Evolutionary conservation across 352 stramenopile species (phyloP).

Genomic region (Pythium coloratum): DNA sequence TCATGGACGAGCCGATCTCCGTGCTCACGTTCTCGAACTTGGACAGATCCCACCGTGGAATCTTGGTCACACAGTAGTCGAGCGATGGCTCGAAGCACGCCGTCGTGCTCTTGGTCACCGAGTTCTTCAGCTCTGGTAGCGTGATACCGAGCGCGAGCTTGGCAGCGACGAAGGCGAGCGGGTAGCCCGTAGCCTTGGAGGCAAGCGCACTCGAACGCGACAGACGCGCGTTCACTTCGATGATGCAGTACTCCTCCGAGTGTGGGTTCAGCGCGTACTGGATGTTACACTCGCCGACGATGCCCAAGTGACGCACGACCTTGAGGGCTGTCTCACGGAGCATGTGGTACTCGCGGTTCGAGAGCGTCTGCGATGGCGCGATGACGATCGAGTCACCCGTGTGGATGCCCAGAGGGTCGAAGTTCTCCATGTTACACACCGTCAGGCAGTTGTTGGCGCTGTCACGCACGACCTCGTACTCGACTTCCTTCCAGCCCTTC

Average conservation of each 20-base stretch:
- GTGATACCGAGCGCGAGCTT: slow-evolving; percentile 94
- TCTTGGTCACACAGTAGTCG: slow-evolving; percentile 97
- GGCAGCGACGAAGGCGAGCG: slow-evolving; percentile 95
- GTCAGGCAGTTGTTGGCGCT: slow-evolving; percentile 94
- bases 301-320: slow-evolving; percentile 93
- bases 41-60: slow-evolving; percentile 95
- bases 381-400: slow-evolving; percentile 95
- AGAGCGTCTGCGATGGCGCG: slow-evolving; percentile 92
- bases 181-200: slow-evolving; percentile 95
- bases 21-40: slow-evolving; percentile 95
- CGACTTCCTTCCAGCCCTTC: slow-evolving; percentile 97
- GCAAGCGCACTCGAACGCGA: slow-evolving; percentile 93
- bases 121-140: slow-evolving; percentile 88
- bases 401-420: slow-evolving; percentile 93
- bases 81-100: slow-evolving; percentile 95
- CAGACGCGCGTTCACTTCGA: slow-evolving; percentile 95
- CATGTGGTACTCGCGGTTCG: slow-evolving; percentile 95
- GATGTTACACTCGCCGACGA: slow-evolving; percentile 97
- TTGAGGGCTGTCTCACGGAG: slow-evolving; percentile 88
- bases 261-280: slow-evolving; percentile 94
- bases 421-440: slow-evolving; percentile 98
- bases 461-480: slow-evolving; percentile 96
- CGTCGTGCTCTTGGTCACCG: slow-evolving; percentile 90
- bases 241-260: slow-evolving; percentile 90
- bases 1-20: slow-evolving; percentile 94